phyloP scores from a whole-genome alignment of 805 yeast species.

The Kazachstania bromeliacearum region DNA sequence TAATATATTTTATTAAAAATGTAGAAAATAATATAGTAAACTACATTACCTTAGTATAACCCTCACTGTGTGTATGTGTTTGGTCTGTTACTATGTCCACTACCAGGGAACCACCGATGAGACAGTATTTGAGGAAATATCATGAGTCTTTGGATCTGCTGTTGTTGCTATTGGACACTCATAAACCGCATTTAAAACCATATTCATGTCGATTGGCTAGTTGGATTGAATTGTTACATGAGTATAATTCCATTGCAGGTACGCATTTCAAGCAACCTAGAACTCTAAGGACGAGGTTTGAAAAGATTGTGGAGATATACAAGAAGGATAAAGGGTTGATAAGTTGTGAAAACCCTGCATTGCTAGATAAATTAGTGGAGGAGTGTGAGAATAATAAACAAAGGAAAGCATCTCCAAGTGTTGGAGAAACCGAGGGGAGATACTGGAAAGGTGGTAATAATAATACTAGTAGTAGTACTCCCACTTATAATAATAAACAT shows the following conservation, averaged over 20 bases:
- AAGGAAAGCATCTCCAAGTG: constrained; percentile 8
- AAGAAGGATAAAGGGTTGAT: constrained; percentile 5
- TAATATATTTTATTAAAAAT: too few relatives aligned
- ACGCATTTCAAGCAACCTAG: constrained; percentile 23
- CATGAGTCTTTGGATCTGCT: constrained; percentile 8
- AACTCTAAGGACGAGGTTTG: constrained; percentile 24
- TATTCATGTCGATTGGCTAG: constrained; percentile 19
- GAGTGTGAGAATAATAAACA: too few relatives aligned
- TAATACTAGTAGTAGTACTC: background rate
- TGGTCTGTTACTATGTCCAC: background rate
- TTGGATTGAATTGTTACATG: constrained; percentile 21
- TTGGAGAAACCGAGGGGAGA: constrained; percentile 4
- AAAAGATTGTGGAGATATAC: constrained; percentile 15
- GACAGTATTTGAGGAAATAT: constrained; percentile 1
- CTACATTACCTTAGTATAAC: too few relatives aligned
- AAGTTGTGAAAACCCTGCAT: background rate
- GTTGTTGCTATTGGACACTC: constrained; percentile 15
- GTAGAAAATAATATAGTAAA: too few relatives aligned
- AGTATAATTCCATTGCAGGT: constrained; percentile 19
- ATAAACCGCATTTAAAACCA: constrained; percentile 24
- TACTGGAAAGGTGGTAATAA: background rate
- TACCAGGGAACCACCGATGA: background rate
- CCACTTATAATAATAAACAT: background rate
- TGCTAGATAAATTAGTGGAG: constrained; percentile 2
- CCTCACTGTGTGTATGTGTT: background rate